Percentiles rank a stretch among this genome's conserved stretches.
Evolutionary conservation across 495 filamentous ascomycete genomes (phyloP).

Genomic region (Aspergillus nanangensis): DNA sequence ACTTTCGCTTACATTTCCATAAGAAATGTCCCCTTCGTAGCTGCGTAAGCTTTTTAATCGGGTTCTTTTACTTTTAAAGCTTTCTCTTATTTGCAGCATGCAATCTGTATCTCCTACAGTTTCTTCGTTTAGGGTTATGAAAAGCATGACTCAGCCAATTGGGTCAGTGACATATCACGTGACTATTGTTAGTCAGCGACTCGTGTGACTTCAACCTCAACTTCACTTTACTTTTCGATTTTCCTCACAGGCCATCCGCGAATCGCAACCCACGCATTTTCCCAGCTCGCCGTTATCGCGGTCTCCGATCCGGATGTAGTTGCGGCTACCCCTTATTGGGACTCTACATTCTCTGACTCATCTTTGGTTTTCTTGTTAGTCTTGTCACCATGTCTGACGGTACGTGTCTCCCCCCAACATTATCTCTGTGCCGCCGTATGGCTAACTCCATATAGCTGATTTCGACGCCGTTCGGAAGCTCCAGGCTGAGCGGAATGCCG

Average conservation of each 20-base stretch:
- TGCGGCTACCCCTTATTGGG: conserved; percentile 26
- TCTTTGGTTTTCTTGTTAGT: conserved; percentile 14
- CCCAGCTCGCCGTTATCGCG: conserved; percentile 28
- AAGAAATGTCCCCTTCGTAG: too few species aligned
- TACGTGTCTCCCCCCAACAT: conserved; percentile 28
- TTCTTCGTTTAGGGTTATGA: too few species aligned
- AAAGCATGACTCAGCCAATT: neutral
- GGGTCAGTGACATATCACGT: neutral
- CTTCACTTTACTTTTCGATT: neutral
- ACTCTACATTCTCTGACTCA: conserved; percentile 25
- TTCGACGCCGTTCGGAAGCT: conserved; percentile 79
- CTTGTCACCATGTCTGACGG: conserved; percentile 55
- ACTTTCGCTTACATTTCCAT: too few species aligned
- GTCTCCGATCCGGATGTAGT: conserved; percentile 40
- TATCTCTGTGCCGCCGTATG: conserved; percentile 8
- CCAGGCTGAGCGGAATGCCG: conserved; percentile 89
- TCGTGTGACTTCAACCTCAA: neutral
- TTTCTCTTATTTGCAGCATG: neutral
- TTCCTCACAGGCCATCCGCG: conserved; percentile 10
- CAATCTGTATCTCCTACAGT: neutral
- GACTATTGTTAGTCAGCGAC: neutral
- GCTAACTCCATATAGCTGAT: conserved; percentile 52
- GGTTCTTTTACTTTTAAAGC: too few species aligned
- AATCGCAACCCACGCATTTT: conserved; percentile 16
- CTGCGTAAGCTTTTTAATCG: too few species aligned